Conservation (phyloP, 2,329 filamentous ascomycete genomes). For the Colletotrichum salicis region DNA sequence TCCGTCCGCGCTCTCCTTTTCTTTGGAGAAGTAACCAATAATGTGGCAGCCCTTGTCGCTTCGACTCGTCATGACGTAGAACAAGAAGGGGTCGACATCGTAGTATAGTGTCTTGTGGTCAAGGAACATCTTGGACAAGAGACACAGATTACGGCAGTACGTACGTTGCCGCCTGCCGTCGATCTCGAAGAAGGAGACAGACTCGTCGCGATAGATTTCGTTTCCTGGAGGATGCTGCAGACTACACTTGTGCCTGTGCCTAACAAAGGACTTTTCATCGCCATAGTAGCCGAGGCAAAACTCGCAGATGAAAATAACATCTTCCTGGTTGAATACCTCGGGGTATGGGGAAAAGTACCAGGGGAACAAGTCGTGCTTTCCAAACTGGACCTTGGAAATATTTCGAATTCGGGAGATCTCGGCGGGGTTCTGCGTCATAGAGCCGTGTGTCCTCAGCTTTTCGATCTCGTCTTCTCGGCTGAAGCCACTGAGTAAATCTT, state of each 20-base stretch:
- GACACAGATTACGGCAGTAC: slow-evolving; percentile 95
- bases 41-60: slow-evolving; percentile 92
- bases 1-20: slow-evolving; percentile 95
- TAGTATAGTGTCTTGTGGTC: slow-evolving; percentile 99
- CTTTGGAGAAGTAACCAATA: slow-evolving; percentile 99
- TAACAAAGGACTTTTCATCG: slow-evolving; percentile 81
- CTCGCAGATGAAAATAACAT: slow-evolving; percentile 96
- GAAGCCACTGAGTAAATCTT: slow-evolving; percentile 63
- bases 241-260: slow-evolving; percentile 90
- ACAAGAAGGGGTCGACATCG: slow-evolving; percentile 98
- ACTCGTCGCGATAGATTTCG: slow-evolving; percentile 96
- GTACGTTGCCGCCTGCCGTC: slow-evolving; percentile 93
- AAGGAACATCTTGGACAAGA: slow-evolving; percentile 94
- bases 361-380: slow-evolving; percentile 88
- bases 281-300: slow-evolving; percentile 95
- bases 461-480: slow-evolving; percentile 93
- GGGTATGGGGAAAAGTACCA: slow-evolving; percentile 99
- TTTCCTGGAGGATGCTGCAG: slow-evolving; percentile 94
- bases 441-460: slow-evolving; percentile 91
- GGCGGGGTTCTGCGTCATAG: slow-evolving; percentile 98
- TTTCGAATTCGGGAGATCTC: slow-evolving; percentile 97
- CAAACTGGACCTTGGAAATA: slow-evolving; percentile 93
- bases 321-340: slow-evolving; percentile 85
- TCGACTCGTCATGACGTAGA: slow-evolving; percentile 95
- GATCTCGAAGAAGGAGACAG: slow-evolving; percentile 96